Percentiles rank a stretch among this genome's conserved stretches.
phyloP scores from a whole-genome alignment of 345 rosid species.

The Populus alba region DNA sequence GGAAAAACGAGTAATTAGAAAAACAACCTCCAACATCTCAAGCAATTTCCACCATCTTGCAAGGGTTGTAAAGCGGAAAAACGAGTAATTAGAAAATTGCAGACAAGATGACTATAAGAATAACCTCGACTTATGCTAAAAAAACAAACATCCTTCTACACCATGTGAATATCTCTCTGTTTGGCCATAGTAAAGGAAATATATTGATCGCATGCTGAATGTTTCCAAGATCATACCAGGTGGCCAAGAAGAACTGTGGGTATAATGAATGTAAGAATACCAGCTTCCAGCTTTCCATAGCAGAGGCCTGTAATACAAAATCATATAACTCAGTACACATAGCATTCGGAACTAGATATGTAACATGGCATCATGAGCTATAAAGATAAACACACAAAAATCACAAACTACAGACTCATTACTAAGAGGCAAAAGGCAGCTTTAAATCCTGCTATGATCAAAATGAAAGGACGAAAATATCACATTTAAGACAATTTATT shows the following conservation, averaged over 20 bases:
- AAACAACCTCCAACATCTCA: not conserved
- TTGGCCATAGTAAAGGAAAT: not conserved
- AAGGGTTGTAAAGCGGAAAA: not conserved
- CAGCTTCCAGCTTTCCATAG: constrained; percentile 95
- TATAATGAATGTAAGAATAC: constrained; percentile 78
- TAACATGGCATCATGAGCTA: not conserved
- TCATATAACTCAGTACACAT: too few relatives aligned
- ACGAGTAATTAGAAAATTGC: not conserved
- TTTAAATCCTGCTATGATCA: not conserved
- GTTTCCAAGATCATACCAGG: constrained; percentile 50
- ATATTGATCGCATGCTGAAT: not conserved
- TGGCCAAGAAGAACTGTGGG: constrained; percentile 84
- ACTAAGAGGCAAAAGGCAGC: not conserved
- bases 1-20: not conserved
- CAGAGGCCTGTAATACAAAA: constrained; percentile 59
- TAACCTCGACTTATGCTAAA: not conserved
- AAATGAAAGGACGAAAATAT: not conserved
- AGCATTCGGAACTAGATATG: too few relatives aligned
- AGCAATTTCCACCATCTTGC: too few relatives aligned
- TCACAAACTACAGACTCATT: not conserved
- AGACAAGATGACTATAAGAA: not conserved
- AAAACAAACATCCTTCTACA: not conserved
- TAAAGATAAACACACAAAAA: not conserved
- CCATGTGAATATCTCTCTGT: not conserved
- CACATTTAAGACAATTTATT: not conserved